Evolutionary conservation across 768 basidiomycete genomes (phyloP), one percentile per base, ranked within the genome.

Genomic region (Podaxis sp.): DNA sequence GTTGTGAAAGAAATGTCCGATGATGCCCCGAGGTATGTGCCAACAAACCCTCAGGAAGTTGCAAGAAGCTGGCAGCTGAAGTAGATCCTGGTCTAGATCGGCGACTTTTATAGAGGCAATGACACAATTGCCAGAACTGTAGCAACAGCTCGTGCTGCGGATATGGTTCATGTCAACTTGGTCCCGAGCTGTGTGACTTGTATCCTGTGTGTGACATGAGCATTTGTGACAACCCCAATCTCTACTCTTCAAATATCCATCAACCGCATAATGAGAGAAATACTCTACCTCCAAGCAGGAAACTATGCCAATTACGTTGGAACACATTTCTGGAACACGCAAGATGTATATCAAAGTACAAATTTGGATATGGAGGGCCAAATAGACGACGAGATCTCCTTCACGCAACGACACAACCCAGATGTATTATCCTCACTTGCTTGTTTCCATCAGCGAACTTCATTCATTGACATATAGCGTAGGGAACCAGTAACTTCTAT

Each of bases 281-380:
- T 92, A 64, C 73, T 93, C 62, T 87, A 93, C 71, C 77, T 93
- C 55, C 91, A 93, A 72, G 89, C 89, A 0, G 90, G 90, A 59
- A 71, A 77, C 37, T 68, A 83, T 49, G 80, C 90, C 19, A 92
- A 93, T 68, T 85, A 86, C 68, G 73, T 82, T 19, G 90, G 89
- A 51, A 84, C 89, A 0, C 91, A 93, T 68, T 92, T 90, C 67
- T 93, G 90, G 90, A 92, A 92, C 68, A 82, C 88, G 1, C 90
- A 92, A 72, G 87, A 91, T 71, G 80, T 73, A 65, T 92, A 92
- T 71, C 81, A 88, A 66, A 76, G 78, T 0, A 82, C 82, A 63
- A 76, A 77, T 22, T 80, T 80, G 52, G 73, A 71, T 41, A 76
- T 79, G 58, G 79, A 80, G 24, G 67, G 80, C 3, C 60, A 78